Conservation (phyloP, 441 rosid genomes). For the Syzygium malaccense region DNA sequence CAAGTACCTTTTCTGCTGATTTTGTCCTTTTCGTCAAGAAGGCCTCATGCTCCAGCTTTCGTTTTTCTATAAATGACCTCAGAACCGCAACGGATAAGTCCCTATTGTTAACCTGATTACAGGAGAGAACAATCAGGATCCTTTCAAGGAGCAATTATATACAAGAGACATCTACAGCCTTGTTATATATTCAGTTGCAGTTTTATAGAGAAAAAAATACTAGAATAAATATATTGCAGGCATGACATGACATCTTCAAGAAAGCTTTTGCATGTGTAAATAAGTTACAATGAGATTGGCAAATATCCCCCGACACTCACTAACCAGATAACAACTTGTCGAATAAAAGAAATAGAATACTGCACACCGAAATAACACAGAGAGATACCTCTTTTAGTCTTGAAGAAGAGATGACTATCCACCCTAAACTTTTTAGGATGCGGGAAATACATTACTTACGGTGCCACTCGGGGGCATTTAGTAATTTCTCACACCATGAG, state of each 20-base stretch:
- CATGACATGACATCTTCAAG: neutral
- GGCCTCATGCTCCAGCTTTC: constrained; percentile 72
- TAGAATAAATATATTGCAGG: neutral
- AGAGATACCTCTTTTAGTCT: neutral
- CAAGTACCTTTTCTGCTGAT: constrained; percentile 31
- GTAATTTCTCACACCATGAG: neutral
- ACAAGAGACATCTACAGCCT: neutral
- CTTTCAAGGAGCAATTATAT: neutral
- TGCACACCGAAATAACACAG: neutral
- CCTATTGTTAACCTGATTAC: constrained; percentile 79
- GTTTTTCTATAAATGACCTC: constrained; percentile 62
- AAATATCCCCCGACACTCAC: neutral
- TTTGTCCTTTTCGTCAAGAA: constrained; percentile 45
- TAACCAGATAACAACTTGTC: neutral
- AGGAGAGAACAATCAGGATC: neutral
- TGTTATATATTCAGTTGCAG: neutral
- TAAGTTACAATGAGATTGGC: neutral
- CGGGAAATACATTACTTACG: neutral
- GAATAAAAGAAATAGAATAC: neutral
- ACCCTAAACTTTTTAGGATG: neutral
- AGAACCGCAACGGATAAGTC: constrained; percentile 91
- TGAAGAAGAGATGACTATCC: neutral
- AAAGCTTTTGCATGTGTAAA: neutral
- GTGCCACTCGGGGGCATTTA: neutral
- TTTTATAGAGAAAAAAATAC: neutral